These are phyloP conservation scores for Aspergillus sclerotioniger DNA, from an alignment of 495 filamentous ascomycete species.

Conservation along the genomic window DNA sequence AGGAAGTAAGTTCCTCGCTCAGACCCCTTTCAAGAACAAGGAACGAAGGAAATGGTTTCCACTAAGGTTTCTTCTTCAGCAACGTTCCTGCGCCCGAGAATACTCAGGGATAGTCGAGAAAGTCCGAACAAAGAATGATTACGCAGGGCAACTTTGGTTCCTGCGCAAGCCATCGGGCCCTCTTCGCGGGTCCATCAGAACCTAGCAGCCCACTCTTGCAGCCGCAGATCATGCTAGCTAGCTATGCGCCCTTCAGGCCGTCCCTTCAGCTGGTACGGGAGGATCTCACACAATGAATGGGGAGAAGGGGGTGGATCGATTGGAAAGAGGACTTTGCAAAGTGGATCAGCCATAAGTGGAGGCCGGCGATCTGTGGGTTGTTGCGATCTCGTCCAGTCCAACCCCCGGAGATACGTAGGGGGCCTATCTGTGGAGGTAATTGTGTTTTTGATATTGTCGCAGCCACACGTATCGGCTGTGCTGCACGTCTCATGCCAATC, in stretches of 20 bases:
- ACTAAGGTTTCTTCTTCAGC: slow-evolving; percentile 7
- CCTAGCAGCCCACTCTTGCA: slow-evolving; percentile 9
- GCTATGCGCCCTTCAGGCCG: slow-evolving; percentile 1
- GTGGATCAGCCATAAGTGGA: slow-evolving; percentile 1
- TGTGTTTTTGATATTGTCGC: background rate
- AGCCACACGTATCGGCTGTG: background rate
- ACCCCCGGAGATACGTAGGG: background rate
- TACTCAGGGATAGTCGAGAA: background rate
- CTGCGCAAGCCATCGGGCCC: slow-evolving; percentile 24
- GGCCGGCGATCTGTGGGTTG: slow-evolving; percentile 3
- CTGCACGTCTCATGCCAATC: background rate
- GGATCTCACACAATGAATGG: slow-evolving; percentile 7
- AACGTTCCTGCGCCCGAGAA: slow-evolving; percentile 10
- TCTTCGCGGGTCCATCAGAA: slow-evolving; percentile 1
- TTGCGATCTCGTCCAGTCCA: slow-evolving; percentile 6
- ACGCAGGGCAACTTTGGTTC: slow-evolving; percentile 17
- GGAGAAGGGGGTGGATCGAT: slow-evolving; percentile 3
- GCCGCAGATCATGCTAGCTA: slow-evolving; percentile 15
- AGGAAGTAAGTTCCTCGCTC: slow-evolving; percentile 1
- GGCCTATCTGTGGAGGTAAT: background rate
- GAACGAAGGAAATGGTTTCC: slow-evolving; percentile 11
- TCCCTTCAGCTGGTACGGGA: background rate
- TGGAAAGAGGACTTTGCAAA: background rate
- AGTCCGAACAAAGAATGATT: slow-evolving; percentile 15
- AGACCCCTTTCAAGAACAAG: background rate